Percentiles rank a stretch among this genome's conserved stretches.
Conservation (phyloP, 2,329 filamentous ascomycete species). For the Lachnellula arida region DNA sequence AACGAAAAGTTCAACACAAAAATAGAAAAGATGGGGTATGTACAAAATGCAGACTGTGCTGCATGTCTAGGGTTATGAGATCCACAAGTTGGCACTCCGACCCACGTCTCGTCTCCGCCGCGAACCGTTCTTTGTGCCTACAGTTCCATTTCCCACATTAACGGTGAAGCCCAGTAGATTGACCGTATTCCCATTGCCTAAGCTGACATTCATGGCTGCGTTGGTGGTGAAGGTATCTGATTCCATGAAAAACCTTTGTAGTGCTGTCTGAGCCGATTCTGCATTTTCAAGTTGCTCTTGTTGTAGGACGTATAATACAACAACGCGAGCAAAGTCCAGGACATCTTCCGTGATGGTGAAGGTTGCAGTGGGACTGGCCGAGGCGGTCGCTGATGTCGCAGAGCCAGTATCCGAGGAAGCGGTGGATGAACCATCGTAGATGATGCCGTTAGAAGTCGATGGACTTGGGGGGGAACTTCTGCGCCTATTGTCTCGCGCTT, state of each 20-base stretch:
- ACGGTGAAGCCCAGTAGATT: slow-evolving; percentile 22
- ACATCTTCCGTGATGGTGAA: slow-evolving; percentile 52
- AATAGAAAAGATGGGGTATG: background rate
- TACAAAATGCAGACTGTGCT: background rate
- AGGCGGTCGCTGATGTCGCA: slow-evolving; percentile 3
- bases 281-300: slow-evolving; percentile 47
- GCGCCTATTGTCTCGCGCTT: background rate
- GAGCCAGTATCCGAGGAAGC: slow-evolving; percentile 11
- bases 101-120: background rate
- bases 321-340: slow-evolving; percentile 60
- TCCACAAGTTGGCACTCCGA: background rate
- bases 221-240: slow-evolving; percentile 10
- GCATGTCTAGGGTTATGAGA: background rate
- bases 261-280: slow-evolving; percentile 46
- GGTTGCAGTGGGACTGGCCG: slow-evolving; percentile 14
- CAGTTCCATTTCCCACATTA: slow-evolving; percentile 14
- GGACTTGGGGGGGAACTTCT: background rate
- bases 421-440: slow-evolving; percentile 2
- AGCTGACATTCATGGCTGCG: slow-evolving; percentile 25
- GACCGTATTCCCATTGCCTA: slow-evolving; percentile 23
- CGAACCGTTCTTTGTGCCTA: slow-evolving; percentile 4
- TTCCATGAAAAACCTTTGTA: slow-evolving; percentile 51
- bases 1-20: background rate
- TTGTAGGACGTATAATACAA: slow-evolving; percentile 58
- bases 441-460: slow-evolving; percentile 3